phyloP scores from a whole-genome alignment of 805 yeast species.

The Clavispora santaluciae region DNA sequence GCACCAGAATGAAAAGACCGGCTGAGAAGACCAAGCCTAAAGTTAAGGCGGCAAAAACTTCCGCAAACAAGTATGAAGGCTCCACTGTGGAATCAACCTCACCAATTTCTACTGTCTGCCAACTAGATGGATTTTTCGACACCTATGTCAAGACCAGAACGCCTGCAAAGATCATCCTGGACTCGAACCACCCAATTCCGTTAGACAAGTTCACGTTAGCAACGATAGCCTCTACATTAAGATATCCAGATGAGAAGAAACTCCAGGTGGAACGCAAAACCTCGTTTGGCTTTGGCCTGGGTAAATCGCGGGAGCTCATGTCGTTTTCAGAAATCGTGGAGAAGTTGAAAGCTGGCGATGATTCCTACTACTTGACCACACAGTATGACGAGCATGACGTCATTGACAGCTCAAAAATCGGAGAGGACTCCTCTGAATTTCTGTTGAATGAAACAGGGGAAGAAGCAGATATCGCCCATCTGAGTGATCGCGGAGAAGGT shows the following conservation, averaged over 20 bases:
- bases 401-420: not conserved
- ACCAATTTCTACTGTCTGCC: conserved; percentile 2
- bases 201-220: conserved; percentile 26
- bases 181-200: conserved; percentile 22
- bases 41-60: not conserved
- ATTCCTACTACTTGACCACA: conserved; percentile 58
- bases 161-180: conserved; percentile 44
- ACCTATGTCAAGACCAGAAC: conserved; percentile 37
- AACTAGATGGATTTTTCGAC: conserved; percentile 27
- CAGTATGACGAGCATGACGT: conserved; percentile 53
- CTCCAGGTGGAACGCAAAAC: conserved; percentile 57
- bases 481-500: conserved; percentile 8
- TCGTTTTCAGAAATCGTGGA: conserved; percentile 44
- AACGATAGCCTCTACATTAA: conserved; percentile 32
- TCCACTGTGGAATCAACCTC: conserved; percentile 3
- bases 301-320: conserved; percentile 49
- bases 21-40: not conserved
- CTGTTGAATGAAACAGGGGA: conserved; percentile 1
- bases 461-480: conserved; percentile 1
- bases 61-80: conserved; percentile 7
- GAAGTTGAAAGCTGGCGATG: conserved; percentile 39
- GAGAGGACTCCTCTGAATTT: not conserved
- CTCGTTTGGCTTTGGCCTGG: conserved; percentile 66
- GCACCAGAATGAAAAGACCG: conserved; percentile 1
- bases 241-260: conserved; percentile 19